Conservation (phyloP, 2,329 filamentous ascomycete genomes). For the Pyrenochaeta sp. region DNA sequence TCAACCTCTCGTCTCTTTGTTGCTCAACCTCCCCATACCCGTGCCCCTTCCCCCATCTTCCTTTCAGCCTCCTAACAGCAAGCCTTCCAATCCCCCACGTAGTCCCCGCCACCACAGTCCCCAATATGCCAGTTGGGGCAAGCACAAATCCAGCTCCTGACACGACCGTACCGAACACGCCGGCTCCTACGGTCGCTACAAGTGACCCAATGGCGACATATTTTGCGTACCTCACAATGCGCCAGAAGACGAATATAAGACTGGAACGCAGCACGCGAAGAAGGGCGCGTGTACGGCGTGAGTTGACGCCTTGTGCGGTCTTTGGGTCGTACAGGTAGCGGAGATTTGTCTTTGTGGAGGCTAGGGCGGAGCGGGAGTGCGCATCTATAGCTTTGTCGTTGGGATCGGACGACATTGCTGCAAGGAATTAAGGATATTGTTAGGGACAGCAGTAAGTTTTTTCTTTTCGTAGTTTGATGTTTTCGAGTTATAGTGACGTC, state of each 20-base stretch:
- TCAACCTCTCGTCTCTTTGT: slow-evolving; percentile 28
- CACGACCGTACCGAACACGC: slow-evolving; percentile 48
- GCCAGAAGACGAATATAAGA: slow-evolving; percentile 54
- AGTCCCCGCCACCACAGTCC: slow-evolving; percentile 46
- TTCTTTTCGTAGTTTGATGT: neutral
- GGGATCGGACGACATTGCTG: neutral
- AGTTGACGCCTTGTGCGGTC: slow-evolving; percentile 37
- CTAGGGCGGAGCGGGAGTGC: slow-evolving; percentile 36
- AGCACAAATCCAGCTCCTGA: slow-evolving; percentile 53
- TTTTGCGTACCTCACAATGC: slow-evolving; percentile 53
- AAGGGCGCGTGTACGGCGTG: slow-evolving; percentile 50
- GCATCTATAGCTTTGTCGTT: slow-evolving; percentile 26
- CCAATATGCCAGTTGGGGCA: slow-evolving; percentile 53
- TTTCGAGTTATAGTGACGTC: neutral
- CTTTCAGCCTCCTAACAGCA: slow-evolving; percentile 45
- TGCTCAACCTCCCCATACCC: slow-evolving; percentile 32
- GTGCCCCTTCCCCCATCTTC: slow-evolving; percentile 32
- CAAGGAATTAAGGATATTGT: neutral
- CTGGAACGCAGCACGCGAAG: slow-evolving; percentile 51
- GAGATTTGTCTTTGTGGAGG: slow-evolving; percentile 41
- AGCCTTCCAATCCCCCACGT: slow-evolving; percentile 52
- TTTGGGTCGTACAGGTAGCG: slow-evolving; percentile 50
- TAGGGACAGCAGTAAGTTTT: neutral
- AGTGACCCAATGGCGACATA: slow-evolving; percentile 54
- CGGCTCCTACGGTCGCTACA: slow-evolving; percentile 49